These are phyloP conservation scores for Rhododendron ferrugineum DNA, from an alignment of 148 eudicot genomes.

Conservation along the genomic window DNA sequence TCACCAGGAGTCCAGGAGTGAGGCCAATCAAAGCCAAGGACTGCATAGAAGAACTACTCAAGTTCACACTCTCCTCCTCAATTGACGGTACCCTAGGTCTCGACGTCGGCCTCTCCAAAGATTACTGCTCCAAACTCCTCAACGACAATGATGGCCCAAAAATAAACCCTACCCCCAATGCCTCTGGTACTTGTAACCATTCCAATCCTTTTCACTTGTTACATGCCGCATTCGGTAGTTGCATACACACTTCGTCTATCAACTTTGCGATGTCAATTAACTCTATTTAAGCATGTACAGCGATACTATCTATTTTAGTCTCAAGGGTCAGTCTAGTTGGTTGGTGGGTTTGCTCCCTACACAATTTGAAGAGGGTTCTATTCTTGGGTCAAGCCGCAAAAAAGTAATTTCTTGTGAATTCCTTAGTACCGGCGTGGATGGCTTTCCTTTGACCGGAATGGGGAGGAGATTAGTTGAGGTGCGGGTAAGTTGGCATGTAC, in stretches of 20 bases:
- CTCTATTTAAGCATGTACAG: background rate
- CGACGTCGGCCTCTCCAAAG: conserved; percentile 38
- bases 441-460: too few relatives aligned
- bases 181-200: conserved; percentile 11
- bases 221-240: background rate
- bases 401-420: too few relatives aligned
- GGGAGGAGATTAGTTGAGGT: too few relatives aligned
- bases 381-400: too few relatives aligned
- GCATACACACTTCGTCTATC: background rate
- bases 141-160: conserved; percentile 1
- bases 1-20: conserved; percentile 49
- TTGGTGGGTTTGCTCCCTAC: too few relatives aligned
- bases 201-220: background rate
- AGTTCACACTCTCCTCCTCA: conserved; percentile 43
- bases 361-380: too few relatives aligned
- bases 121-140: conserved; percentile 52
- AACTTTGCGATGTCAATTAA: background rate
- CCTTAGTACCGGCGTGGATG: too few relatives aligned
- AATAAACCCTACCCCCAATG: background rate
- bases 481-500: too few relatives aligned
- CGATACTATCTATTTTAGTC: too few relatives aligned
- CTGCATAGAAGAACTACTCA: conserved; percentile 49
- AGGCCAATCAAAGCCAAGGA: conserved; percentile 30
- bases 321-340: too few relatives aligned
- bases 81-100: conserved; percentile 31